Evolutionary conservation across 1,284 basidiomycete species (phyloP), one percentile per base, ranked within the genome.

Genomic region (Albatrellus sp.): DNA sequence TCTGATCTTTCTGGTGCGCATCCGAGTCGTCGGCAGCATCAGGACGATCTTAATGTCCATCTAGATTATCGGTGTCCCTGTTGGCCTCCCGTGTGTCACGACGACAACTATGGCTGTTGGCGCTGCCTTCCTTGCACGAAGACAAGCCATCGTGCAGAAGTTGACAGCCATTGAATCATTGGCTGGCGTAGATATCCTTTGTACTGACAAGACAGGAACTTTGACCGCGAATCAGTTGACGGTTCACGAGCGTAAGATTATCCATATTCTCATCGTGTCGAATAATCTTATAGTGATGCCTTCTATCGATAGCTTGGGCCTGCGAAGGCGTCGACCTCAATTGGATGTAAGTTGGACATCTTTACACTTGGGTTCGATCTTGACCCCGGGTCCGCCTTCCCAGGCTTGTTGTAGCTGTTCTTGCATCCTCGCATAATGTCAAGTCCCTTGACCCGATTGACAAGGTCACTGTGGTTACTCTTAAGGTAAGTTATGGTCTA

Each of bases 141-240:
- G 66, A 35, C 65, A 75, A 54, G 72, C 71, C n/a, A 75, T 75
- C 56, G 73, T 75, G n/a, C 72, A 75, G 57, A 74, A 74, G 59
- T 63, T 75, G 37, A 73, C 72, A 11, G 72, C 73, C 40, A 75
- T 75, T 57, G 73, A 75, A 57, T 69, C 68, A 30, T 63, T 75
- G 19, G 73, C 73, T 20, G 73, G 73, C 54, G 72, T 75, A 48
- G 70, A 75, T 51, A 68, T 75, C 28, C 65, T 75, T 33, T 75
- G 72, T 59, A 68, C 70, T 31, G 73, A 75, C 58, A 75, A 75
- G 65, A 75, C 72, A 6, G 72, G 69, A 49, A 72, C 69, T 5
- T 57, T 75, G 34, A 75, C 73, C 10, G 72, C 73, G 39, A 75
- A 75, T 65, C 73, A 73, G 62, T 63, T 75, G n/a, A 67, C 64